Conservation (phyloP, 225 moss, liverwort and hornwort genomes). For the Anthoceros angustus region DNA sequence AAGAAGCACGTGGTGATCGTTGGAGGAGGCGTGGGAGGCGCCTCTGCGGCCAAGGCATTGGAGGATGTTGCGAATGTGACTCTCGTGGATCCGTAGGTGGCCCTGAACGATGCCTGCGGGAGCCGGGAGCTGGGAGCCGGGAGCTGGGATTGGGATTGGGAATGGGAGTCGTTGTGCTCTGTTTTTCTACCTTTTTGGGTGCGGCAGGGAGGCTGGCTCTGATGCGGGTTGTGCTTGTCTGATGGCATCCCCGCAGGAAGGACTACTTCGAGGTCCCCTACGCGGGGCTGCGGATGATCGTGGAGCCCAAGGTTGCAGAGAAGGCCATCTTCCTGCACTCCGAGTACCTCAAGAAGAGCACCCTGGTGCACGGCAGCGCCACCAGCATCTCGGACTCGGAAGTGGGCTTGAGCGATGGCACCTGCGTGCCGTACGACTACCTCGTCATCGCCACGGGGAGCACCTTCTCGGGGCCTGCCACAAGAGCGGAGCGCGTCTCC, state of each 20-base stretch:
- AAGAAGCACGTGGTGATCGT: conserved; percentile 51
- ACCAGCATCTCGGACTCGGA: conserved; percentile 25
- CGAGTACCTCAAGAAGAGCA: conserved; percentile 48
- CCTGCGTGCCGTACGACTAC: conserved; percentile 36
- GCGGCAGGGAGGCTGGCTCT: no score
- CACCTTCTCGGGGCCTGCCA: conserved; percentile 31
- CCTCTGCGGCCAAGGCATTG: conserved; percentile 36
- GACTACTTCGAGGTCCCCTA: conserved; percentile 54
- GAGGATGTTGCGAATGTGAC: conserved; percentile 41
- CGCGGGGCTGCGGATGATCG: conserved; percentile 34
- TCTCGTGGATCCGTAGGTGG: conserved; percentile 60
- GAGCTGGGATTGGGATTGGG: neutral
- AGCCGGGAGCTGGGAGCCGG: no score
- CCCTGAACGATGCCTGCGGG: neutral
- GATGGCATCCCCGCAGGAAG: conserved; percentile 24
- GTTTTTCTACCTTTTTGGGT: neutral
- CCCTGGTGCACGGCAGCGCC: conserved; percentile 23
- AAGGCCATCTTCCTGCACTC: conserved; percentile 36
- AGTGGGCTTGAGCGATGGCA: conserved; percentile 32
- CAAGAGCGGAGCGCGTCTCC: conserved; percentile 33
- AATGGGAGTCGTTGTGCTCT: conserved; percentile 1
- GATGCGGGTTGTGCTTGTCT: neutral
- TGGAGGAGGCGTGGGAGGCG: conserved; percentile 69
- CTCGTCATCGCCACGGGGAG: conserved; percentile 58
- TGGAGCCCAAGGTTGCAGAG: conserved; percentile 59